These are phyloP conservation scores for Paxillus ammoniavirescens DNA, from an alignment of 768 basidiomycete genomes.

Conservation along the genomic window DNA sequence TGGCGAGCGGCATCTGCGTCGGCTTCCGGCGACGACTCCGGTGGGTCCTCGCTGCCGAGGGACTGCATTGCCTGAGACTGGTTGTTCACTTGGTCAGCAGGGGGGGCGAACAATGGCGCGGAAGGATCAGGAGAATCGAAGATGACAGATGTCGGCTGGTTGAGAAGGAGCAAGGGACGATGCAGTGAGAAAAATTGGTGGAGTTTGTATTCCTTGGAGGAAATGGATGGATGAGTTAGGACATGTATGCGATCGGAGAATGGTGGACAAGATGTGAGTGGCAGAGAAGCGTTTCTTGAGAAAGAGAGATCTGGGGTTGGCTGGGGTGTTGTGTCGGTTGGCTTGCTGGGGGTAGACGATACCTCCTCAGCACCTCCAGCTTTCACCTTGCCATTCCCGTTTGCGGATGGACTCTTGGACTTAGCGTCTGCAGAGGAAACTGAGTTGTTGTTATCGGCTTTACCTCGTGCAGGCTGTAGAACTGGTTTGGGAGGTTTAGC, in stretches of 20 bases:
- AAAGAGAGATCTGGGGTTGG: slow-evolving; percentile 11
- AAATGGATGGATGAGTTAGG: slow-evolving; percentile 54
- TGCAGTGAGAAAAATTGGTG: slow-evolving; percentile 86
- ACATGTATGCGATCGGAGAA: not conserved
- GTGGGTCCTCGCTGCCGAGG: slow-evolving; percentile 40
- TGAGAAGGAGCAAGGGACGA: slow-evolving; percentile 71
- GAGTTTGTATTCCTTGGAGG: slow-evolving; percentile 68
- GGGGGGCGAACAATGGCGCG: slow-evolving; percentile 16
- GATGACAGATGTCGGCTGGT: slow-evolving; percentile 58
- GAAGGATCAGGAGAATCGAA: slow-evolving; percentile 36
- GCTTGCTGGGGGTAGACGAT: slow-evolving; percentile 16
- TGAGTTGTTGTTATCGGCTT: slow-evolving; percentile 39
- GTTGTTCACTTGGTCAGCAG: slow-evolving; percentile 23
- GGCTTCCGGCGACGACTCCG: slow-evolving; percentile 58
- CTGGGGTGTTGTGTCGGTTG: slow-evolving; percentile 21
- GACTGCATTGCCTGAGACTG: slow-evolving; percentile 24
- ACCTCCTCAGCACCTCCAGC: slow-evolving; percentile 27
- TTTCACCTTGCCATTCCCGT: slow-evolving; percentile 12
- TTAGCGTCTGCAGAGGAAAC: slow-evolving; percentile 29
- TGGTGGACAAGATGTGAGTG: slow-evolving; percentile 12
- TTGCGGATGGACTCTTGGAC: slow-evolving; percentile 12
- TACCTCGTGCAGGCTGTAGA: slow-evolving; percentile 34
- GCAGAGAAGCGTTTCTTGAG: slow-evolving; percentile 13
- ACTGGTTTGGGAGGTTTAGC: slow-evolving; percentile 60
- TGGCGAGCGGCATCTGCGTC: slow-evolving; percentile 81